Evolutionary conservation across 2,329 filamentous ascomycete genomes (phyloP), one percentile per base, ranked within the genome.

Genomic region (Penicillium sp.): DNA sequence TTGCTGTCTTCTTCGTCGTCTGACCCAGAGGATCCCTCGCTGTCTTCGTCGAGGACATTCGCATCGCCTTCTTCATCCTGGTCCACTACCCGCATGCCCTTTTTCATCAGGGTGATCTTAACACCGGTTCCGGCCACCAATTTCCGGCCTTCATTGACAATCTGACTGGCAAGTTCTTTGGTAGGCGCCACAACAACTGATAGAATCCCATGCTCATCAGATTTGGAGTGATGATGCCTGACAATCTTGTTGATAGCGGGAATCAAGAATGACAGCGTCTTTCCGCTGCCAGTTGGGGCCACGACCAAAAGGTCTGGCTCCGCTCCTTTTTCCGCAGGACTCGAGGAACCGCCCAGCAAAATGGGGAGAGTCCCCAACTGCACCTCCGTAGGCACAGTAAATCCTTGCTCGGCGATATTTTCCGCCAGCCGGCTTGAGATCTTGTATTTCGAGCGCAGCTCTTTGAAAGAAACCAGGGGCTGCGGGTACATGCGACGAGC

Each of bases 241-340:
- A 87, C 74, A 34, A 95, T 82, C 37, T 80, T 78, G 62, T 95
- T 85, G 58, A 98, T 82, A 3, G 89, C 78, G 0, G 91, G 90
- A 34, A 98, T 86, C 59, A 97, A 70, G 61, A 96, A 98, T 14
- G 89, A 89, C 53, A 98, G 74, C 0, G 93, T 98, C 75, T 98
- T 98, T 36, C 93, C 93, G 66, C 91, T 97, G 20, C 93, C 93
- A 0, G 93, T 98, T 1, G 93, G 93, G 3, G 93, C 93, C 35
- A 97, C 83, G 0, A 88, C 87, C 52, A 98, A 69, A 31, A 98
- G 81, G 72, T 98, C 85, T 4, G 91, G 74, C 10, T 74, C 71
- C 18, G 57, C 51, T 2, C 58, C 68, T 3, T 51, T 51, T 28
- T 47, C 23, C 16, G 64, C 65, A 10, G 62, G 50, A 24, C 82